A percentile compares a stretch with the other conserved stretches of the same genome.
Conservation (phyloP, 2,329 filamentous ascomycete genomes). For the Ploettnerulaceae sp. region DNA sequence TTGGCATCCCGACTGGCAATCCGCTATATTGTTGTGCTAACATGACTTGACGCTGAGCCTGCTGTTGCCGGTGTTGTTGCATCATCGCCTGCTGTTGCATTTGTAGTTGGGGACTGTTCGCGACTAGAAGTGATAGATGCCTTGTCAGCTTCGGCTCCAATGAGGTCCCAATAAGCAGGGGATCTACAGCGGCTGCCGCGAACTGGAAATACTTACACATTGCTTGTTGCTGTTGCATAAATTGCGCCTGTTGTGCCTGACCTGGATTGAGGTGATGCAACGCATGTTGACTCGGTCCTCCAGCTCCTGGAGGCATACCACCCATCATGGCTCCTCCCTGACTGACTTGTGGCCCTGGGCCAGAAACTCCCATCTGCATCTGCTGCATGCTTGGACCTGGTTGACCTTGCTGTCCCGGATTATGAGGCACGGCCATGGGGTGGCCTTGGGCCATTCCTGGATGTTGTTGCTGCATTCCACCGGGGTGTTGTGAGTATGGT, state of each 20-base stretch:
- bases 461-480: slow-evolving; percentile 61
- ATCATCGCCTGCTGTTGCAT: slow-evolving; percentile 34
- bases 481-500: slow-evolving; percentile 65
- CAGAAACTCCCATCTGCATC: slow-evolving; percentile 69
- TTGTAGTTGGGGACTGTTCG: slow-evolving; percentile 6
- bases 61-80: slow-evolving; percentile 26
- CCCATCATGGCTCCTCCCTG: slow-evolving; percentile 67
- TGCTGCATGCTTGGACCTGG: slow-evolving; percentile 60
- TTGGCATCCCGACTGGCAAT: slow-evolving; percentile 49
- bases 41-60: slow-evolving; percentile 45
- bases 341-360: slow-evolving; percentile 64
- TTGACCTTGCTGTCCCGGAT: slow-evolving; percentile 66
- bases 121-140: slow-evolving; percentile 4
- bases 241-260: slow-evolving; percentile 36
- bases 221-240: slow-evolving; percentile 26
- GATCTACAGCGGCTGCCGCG: slow-evolving; percentile 1
- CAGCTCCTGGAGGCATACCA: slow-evolving; percentile 65
- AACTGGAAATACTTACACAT: slow-evolving; percentile 27
- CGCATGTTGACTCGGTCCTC: slow-evolving; percentile 57
- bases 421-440: slow-evolving; percentile 49
- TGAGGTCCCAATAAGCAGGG: neutral
- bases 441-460: slow-evolving; percentile 59
- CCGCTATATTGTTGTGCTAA: slow-evolving; percentile 51
- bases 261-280: slow-evolving; percentile 65
- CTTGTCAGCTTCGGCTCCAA: slow-evolving; percentile 7